phyloP scores from a whole-genome alignment of 2,329 filamentous ascomycete genomes.

The Epichloe bromicola region DNA sequence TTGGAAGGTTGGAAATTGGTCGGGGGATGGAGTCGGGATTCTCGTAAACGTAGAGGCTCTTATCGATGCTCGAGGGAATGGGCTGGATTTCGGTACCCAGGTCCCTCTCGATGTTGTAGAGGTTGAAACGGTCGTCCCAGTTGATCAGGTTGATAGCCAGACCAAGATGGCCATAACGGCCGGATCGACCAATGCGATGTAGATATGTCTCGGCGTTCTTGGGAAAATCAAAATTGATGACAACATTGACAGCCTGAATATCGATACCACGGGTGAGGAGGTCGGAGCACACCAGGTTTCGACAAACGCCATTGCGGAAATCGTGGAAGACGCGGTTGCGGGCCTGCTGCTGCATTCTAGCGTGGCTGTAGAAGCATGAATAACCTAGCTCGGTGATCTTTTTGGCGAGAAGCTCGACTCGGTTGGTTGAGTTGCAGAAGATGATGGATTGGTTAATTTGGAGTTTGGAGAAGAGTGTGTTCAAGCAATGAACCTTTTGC shows the following conservation, averaged over 20 bases:
- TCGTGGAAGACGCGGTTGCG: slow-evolving; percentile 99
- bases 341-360: slow-evolving; percentile 92
- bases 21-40: slow-evolving; percentile 83
- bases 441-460: slow-evolving; percentile 99
- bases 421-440: slow-evolving; percentile 98
- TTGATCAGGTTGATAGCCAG: slow-evolving; percentile 98
- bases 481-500: slow-evolving; percentile 97
- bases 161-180: slow-evolving; percentile 92
- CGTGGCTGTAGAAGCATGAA: slow-evolving; percentile 98
- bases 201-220: slow-evolving; percentile 99
- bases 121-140: slow-evolving; percentile 97
- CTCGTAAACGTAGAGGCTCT: slow-evolving; percentile 96
- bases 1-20: slow-evolving; percentile 45
- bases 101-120: slow-evolving; percentile 97
- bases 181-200: slow-evolving; percentile 94
- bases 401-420: slow-evolving; percentile 92
- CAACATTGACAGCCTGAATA: slow-evolving; percentile 97
- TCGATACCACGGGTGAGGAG: slow-evolving; percentile 96
- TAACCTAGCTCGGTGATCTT: slow-evolving; percentile 99
- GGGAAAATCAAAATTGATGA: slow-evolving; percentile 99
- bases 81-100: slow-evolving; percentile 93
- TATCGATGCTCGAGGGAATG: slow-evolving; percentile 91
- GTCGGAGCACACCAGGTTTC: slow-evolving; percentile 96
- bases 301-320: slow-evolving; percentile 94
- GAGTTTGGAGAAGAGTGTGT: slow-evolving; percentile 96